These are phyloP conservation scores for Parasarocladium wereldwijsianum DNA, from an alignment of 2,329 filamentous ascomycete genomes.

Conservation along the genomic window DNA sequence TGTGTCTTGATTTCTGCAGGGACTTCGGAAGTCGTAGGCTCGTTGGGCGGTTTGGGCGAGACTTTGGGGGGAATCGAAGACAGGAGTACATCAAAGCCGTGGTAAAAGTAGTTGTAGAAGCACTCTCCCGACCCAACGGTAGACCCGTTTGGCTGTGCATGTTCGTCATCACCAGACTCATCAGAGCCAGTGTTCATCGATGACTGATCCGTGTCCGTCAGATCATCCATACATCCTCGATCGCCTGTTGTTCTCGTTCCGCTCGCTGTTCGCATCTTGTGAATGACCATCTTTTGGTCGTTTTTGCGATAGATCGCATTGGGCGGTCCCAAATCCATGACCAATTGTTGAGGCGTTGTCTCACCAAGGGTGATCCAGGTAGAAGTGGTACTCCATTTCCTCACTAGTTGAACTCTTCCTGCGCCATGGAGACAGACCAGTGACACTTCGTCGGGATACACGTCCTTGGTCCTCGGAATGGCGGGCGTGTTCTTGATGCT, in stretches of 20 bases:
- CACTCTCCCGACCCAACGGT: conserved; percentile 52
- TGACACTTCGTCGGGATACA: conserved; percentile 79
- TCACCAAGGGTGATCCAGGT: conserved; percentile 67
- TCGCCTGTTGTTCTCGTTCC: conserved; percentile 30
- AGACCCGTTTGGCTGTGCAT: conserved; percentile 38
- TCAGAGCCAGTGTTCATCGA: conserved; percentile 58
- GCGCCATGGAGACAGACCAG: conserved; percentile 63
- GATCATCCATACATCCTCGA: conserved; percentile 35
- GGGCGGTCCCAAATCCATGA: conserved; percentile 81
- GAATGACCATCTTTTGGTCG: conserved; percentile 78
- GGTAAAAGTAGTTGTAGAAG: conserved; percentile 96
- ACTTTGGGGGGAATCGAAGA: conserved; percentile 47
- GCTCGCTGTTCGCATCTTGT: conserved; percentile 45
- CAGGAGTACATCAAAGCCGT: conserved; percentile 88
- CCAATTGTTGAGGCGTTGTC: conserved; percentile 81
- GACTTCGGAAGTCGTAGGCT: neutral
- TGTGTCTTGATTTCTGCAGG: conserved; percentile 21
- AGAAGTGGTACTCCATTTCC: conserved; percentile 50
- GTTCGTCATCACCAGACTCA: conserved; percentile 45
- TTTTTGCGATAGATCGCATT: conserved; percentile 90
- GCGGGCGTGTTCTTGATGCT: conserved; percentile 60
- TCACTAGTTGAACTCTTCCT: conserved; percentile 63
- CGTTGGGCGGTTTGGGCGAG: conserved; percentile 44
- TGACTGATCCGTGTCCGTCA: conserved; percentile 61
- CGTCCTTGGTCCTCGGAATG: conserved; percentile 57